Evolutionary conservation across 1,284 basidiomycete genomes (phyloP).

Genomic region (Cutaneotrichosporon cyanovorans): DNA sequence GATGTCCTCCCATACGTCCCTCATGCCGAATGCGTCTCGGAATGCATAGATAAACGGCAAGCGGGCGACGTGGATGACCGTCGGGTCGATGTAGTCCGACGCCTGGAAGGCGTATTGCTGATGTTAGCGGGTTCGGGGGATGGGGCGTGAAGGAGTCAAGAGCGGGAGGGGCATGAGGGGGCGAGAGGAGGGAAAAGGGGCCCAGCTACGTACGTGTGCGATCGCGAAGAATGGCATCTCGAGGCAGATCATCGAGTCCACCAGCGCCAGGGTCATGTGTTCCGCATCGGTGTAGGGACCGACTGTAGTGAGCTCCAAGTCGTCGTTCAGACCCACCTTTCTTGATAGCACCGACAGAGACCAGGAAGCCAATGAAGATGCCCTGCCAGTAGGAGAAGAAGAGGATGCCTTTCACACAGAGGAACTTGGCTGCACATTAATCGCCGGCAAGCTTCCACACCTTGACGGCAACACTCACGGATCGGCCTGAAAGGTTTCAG

Average conservation of each 20-base stretch:
- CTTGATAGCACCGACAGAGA: constrained; percentile 68
- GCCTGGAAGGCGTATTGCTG: constrained; percentile 45
- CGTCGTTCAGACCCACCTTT: constrained; percentile 45
- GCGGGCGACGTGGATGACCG: constrained; percentile 65
- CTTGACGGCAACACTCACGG: constrained; percentile 22
- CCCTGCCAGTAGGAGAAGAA: constrained; percentile 99
- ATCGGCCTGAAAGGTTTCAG: constrained; percentile 74
- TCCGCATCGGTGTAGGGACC: constrained; percentile 85
- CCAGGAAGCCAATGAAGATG: constrained; percentile 76
- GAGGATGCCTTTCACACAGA: constrained; percentile 94
- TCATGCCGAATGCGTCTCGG: constrained; percentile 74
- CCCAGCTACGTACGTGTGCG: constrained; percentile 58
- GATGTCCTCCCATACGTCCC: constrained; percentile 81
- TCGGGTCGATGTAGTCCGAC: constrained; percentile 69
- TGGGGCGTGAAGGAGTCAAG: too few relatives aligned
- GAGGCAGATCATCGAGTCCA: constrained; percentile 82
- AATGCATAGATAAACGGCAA: constrained; percentile 81
- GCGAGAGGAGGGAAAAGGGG: too few relatives aligned
- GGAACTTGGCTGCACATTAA: constrained; percentile 69
- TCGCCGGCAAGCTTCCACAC: background rate
- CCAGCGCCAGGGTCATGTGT: constrained; percentile 80
- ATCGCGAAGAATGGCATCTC: constrained; percentile 98
- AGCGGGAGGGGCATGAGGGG: too few relatives aligned
- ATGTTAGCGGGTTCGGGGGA: background rate
- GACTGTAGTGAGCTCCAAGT: constrained; percentile 44